These are phyloP conservation scores for Globisporangium canariense DNA, from an alignment of 352 stramenopile species.

Conservation along the genomic window DNA sequence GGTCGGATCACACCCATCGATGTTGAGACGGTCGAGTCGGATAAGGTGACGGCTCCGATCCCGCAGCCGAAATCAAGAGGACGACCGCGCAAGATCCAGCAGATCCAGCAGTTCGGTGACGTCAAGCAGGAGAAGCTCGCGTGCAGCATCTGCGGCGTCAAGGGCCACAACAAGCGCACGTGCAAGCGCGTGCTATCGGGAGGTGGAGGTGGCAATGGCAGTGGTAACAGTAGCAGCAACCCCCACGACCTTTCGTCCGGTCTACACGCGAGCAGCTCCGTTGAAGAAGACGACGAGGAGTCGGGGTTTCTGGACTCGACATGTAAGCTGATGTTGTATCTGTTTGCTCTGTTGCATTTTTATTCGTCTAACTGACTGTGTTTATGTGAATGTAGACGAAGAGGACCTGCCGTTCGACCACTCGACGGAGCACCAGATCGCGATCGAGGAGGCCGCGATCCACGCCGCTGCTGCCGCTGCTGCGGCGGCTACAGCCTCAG, in stretches of 20 bases:
- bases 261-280: constrained; percentile 7
- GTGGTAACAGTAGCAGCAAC: neutral
- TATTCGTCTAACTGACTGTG: neutral
- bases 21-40: constrained; percentile 58
- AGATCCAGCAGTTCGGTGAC: constrained; percentile 74
- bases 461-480: constrained; percentile 3
- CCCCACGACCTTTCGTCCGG: constrained; percentile 14
- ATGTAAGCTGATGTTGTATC: constrained; percentile 6
- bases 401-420: constrained; percentile 22
- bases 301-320: constrained; percentile 20
- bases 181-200: constrained; percentile 48
- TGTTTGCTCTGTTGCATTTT: neutral
- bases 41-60: constrained; percentile 55
- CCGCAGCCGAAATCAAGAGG: constrained; percentile 53
- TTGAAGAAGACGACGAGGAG: constrained; percentile 15
- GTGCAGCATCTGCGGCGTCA: constrained; percentile 77
- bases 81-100: constrained; percentile 70
- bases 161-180: constrained; percentile 83
- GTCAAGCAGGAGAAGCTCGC: constrained; percentile 69
- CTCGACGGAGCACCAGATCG: constrained; percentile 15
- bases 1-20: constrained; percentile 79
- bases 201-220: neutral
- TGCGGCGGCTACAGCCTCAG: neutral
- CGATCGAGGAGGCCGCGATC: constrained; percentile 16
- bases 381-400: constrained; percentile 15